These are phyloP conservation scores for Phialocephala sp. DNA, from an alignment of 2,329 filamentous ascomycete genomes.

Conservation along the genomic window DNA sequence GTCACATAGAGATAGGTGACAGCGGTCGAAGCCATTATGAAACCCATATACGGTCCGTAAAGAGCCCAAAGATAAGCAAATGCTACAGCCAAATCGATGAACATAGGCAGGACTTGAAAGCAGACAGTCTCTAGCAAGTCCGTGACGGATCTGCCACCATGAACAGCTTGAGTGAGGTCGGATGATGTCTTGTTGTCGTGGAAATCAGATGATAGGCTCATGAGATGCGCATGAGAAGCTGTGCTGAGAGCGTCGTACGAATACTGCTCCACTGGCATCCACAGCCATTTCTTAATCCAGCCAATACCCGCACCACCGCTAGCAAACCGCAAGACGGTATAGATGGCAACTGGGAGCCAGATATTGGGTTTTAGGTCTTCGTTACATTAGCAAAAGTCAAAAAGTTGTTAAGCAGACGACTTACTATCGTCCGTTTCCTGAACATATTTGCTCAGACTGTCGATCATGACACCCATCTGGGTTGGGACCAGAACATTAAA, in stretches of 20 bases:
- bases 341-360: conserved; percentile 58
- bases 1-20: conserved; percentile 59
- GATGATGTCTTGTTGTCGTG: conserved; percentile 70
- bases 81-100: conserved; percentile 66
- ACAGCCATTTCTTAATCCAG: conserved; percentile 56
- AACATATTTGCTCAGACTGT: conserved; percentile 62
- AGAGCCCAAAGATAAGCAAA: conserved; percentile 64
- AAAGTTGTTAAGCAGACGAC: conserved; percentile 3
- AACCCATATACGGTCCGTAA: conserved; percentile 66
- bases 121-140: conserved; percentile 63
- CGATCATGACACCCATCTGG: conserved; percentile 79
- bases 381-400: background rate
- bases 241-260: conserved; percentile 63
- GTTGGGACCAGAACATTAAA: conserved; percentile 81
- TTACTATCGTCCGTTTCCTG: conserved; percentile 26
- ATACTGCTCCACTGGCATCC: conserved; percentile 61
- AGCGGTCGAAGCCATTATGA: conserved; percentile 53
- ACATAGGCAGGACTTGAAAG: conserved; percentile 65
- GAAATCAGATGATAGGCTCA: conserved; percentile 73
- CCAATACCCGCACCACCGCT: conserved; percentile 57
- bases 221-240: conserved; percentile 69
- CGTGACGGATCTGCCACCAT: conserved; percentile 65
- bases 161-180: conserved; percentile 68
- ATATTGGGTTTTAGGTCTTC: conserved; percentile 46
- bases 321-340: conserved; percentile 54